phyloP scores from a whole-genome alignment of 352 stramenopile species.

The Phytophthora idaei region DNA sequence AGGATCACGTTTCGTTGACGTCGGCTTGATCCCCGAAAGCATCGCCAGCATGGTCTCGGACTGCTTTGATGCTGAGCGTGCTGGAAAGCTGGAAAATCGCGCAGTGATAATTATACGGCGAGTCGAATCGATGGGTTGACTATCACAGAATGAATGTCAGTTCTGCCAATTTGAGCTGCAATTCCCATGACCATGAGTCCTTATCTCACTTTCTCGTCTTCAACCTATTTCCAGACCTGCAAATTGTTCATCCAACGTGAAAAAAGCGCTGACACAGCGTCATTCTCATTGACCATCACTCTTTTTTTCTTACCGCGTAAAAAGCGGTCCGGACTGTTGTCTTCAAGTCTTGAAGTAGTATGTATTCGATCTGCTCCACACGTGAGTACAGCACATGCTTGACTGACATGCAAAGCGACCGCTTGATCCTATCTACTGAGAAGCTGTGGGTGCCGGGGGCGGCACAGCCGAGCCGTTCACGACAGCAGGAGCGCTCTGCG shows the following conservation, averaged over 20 bases:
- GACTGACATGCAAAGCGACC: slow-evolving; percentile 16
- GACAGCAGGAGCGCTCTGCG: slow-evolving; percentile 12
- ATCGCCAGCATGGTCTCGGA: slow-evolving; percentile 26
- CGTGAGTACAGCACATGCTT: slow-evolving; percentile 3
- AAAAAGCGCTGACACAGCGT: not conserved
- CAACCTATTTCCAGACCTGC: slow-evolving; percentile 28
- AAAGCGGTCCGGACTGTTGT: slow-evolving; percentile 16
- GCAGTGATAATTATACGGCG: slow-evolving; percentile 8
- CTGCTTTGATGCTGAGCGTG: not conserved
- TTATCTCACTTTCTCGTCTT: slow-evolving; percentile 12
- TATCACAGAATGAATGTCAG: not conserved
- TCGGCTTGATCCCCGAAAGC: slow-evolving; percentile 30
- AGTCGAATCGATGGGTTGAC: not conserved
- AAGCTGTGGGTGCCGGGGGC: slow-evolving; percentile 32
- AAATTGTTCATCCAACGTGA: not conserved
- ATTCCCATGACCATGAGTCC: not conserved
- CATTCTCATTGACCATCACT: slow-evolving; percentile 23
- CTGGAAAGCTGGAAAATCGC: slow-evolving; percentile 17
- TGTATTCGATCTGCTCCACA: slow-evolving; percentile 28
- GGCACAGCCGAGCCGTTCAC: slow-evolving; percentile 11
- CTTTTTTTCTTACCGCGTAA: slow-evolving; percentile 24
- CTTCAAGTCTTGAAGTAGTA: slow-evolving; percentile 37
- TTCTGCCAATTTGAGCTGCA: not conserved
- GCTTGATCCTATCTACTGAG: slow-evolving; percentile 35
- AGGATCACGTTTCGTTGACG: not conserved